Evolutionary conservation across 2,329 filamentous ascomycete genomes (phyloP), one percentile per base, ranked within the genome.

Genomic region (Gaeumannomyces sp.): DNA sequence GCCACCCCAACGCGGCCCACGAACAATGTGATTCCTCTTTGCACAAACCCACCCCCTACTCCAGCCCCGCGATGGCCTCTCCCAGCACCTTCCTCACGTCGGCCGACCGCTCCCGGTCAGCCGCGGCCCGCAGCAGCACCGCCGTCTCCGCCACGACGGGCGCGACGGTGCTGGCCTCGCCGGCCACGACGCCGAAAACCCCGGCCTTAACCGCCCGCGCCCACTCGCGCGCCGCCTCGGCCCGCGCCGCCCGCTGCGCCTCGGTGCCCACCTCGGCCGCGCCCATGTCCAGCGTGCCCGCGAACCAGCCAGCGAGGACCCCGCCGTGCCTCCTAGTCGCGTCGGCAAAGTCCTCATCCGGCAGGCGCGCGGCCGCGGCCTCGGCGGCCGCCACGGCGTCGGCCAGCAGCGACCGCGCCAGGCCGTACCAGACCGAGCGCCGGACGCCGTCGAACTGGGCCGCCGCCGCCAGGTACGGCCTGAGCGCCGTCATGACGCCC

Each of bases 391-490:
- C 35, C 14, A 14, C 35, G 0, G 79, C 78, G 2, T 80, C 77
- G 4, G 77, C 72, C 72, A 86, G 76, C 19, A 86, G 65, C 16
- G 84, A 82, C 19, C 69, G 69, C 0, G 80, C 79, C 50, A 78
- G 78, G 31, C 76, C 77, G 69, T 85, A 87, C 81, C 84, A 86
- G 1, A 80, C 76, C 56, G 81, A 78, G 25, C 81, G 76, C 59
- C 82, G 79, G 64, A 85, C 77, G 0, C 71, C 69, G 11, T 74
- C 75, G 59, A 81, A 81, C 56, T 76, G 75, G 0, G 72, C 59
- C 59, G 64, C 72, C 75, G 3, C 11, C 35, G 69, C 66, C 0
- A 84, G 71, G 61, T 78, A 82, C 19, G 75, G 79, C 65, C 71
- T 73, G 63, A 85, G 71, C 0, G 71, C 73, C 2, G 71, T 70